Conservation (phyloP, 2,329 filamentous ascomycete species). For the Penicillium thymicola region DNA sequence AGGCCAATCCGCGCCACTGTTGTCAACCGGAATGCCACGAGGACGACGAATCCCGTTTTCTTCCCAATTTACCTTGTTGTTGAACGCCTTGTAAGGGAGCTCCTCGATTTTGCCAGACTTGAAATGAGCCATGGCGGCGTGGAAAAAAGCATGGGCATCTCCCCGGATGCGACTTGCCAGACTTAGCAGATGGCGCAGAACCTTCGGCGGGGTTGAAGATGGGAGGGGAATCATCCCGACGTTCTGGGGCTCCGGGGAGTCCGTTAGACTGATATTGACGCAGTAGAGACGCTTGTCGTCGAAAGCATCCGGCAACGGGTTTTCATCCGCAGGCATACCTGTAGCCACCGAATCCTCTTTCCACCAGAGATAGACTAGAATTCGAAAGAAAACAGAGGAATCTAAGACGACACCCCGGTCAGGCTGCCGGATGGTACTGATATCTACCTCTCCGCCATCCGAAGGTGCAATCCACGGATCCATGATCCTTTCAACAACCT, state of each 20-base stretch:
- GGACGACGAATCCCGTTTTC: not conserved
- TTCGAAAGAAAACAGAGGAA: not conserved
- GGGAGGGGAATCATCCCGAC: not conserved
- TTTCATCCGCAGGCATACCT: not conserved
- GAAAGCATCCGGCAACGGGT: not conserved
- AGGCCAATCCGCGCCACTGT: not conserved
- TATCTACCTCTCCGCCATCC: no score
- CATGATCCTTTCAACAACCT: not conserved
- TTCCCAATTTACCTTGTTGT: not conserved
- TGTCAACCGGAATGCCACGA: not conserved
- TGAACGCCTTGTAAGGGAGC: no score
- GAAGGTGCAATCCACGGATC: no score
- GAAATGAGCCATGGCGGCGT: not conserved
- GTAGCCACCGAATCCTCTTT: not conserved
- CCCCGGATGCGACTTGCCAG: not conserved
- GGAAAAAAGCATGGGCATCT: not conserved
- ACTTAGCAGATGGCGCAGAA: not conserved
- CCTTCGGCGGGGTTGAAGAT: not conserved
- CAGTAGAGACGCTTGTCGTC: not conserved
- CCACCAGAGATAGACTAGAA: not conserved
- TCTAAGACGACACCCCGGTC: not conserved
- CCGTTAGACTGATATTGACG: not conserved
- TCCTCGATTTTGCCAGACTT: not conserved
- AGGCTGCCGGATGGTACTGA: no score
- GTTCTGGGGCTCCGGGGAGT: not conserved